Conservation (phyloP, 2,329 filamentous ascomycete species). For the Metarhizium album region DNA sequence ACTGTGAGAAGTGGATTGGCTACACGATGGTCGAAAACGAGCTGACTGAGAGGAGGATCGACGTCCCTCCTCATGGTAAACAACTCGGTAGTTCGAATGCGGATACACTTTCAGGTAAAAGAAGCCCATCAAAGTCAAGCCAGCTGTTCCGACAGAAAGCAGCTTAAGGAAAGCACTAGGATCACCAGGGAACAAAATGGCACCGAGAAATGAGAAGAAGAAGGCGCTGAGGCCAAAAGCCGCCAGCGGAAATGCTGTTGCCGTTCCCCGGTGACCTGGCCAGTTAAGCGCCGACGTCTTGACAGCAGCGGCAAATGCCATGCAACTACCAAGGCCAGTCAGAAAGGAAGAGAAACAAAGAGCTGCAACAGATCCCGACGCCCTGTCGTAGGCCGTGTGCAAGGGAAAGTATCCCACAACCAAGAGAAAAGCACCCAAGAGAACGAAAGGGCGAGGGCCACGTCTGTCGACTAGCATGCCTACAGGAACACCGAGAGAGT, state of each 20-base stretch:
- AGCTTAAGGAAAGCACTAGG: constrained; percentile 73
- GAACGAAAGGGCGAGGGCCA: constrained; percentile 68
- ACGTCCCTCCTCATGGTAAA: constrained; percentile 28
- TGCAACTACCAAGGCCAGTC: constrained; percentile 79
- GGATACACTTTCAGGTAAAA: constrained; percentile 73
- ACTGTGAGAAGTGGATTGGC: neutral
- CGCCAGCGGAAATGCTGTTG: constrained; percentile 85
- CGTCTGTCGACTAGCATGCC: constrained; percentile 78
- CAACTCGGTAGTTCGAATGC: constrained; percentile 41
- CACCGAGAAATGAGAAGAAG: constrained; percentile 79
- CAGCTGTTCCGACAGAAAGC: constrained; percentile 67
- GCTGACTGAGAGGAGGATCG: constrained; percentile 1
- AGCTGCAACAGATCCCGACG: constrained; percentile 43
- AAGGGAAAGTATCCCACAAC: constrained; percentile 79
- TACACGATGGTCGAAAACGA: neutral
- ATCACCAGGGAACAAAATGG: constrained; percentile 69
- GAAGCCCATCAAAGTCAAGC: constrained; percentile 64
- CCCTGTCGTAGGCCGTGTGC: constrained; percentile 64
- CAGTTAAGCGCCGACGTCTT: constrained; percentile 86
- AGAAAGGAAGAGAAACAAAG: constrained; percentile 80
- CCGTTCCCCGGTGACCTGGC: constrained; percentile 82
- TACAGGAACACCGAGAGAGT: constrained; percentile 77
- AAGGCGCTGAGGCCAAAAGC: constrained; percentile 93
- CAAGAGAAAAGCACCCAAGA: constrained; percentile 63
- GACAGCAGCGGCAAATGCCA: constrained; percentile 79